These are phyloP conservation scores for Paecilomyces fulvus DNA, from an alignment of 2,329 filamentous ascomycete genomes.

Conservation along the genomic window DNA sequence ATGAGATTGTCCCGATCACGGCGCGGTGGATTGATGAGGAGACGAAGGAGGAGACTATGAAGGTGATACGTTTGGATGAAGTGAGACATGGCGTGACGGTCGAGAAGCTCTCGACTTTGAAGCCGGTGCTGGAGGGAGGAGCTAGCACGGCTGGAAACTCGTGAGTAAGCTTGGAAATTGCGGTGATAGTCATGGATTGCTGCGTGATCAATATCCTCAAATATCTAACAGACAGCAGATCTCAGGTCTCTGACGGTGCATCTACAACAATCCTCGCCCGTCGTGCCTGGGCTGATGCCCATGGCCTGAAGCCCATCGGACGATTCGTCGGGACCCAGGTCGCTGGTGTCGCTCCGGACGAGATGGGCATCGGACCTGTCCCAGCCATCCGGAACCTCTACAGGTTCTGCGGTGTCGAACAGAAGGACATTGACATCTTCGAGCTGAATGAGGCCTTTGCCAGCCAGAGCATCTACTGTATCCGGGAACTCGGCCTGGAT, in stretches of 20 bases:
- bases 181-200: not conserved
- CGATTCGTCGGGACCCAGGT: conserved; percentile 87
- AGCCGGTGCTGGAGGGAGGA: conserved; percentile 79
- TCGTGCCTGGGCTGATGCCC: conserved; percentile 71
- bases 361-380: conserved; percentile 73
- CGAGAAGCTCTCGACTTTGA: conserved; percentile 70
- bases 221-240: conserved; percentile 6
- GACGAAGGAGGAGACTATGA: conserved; percentile 66
- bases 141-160: conserved; percentile 61
- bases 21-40: conserved; percentile 65
- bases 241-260: conserved; percentile 39
- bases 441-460: conserved; percentile 96
- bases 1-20: conserved; percentile 85
- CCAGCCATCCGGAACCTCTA: conserved; percentile 67
- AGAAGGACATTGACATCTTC: conserved; percentile 75
- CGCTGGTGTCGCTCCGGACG: conserved; percentile 75
- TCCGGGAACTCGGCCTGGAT: conserved; percentile 54
- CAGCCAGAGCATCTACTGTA: conserved; percentile 88
- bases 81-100: conserved; percentile 79
- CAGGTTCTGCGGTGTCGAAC: conserved; percentile 60
- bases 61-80: conserved; percentile 53
- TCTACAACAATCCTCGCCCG: conserved; percentile 85
- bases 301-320: conserved; percentile 77
- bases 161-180: conserved; percentile 6
- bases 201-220: not conserved